Percentiles rank a stretch among this genome's conserved stretches.
These are phyloP conservation scores for Suhomyces faveliae DNA, from an alignment of 805 yeast genomes.

Conservation along the genomic window DNA sequence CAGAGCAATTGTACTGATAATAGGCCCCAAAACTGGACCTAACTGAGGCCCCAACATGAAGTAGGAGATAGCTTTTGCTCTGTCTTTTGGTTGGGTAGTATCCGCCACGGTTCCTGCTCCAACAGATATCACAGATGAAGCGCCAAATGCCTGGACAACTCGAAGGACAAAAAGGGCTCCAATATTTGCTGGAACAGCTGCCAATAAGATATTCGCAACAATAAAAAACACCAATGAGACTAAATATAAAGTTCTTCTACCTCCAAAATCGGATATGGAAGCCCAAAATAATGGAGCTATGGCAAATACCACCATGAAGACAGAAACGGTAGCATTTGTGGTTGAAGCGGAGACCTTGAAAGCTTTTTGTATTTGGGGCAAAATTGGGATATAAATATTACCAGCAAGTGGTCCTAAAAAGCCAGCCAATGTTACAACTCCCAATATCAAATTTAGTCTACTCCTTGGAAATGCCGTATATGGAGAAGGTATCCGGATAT, in stretches of 20 bases:
- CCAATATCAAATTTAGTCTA: slow-evolving; percentile 33
- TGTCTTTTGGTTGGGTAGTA: slow-evolving; percentile 25
- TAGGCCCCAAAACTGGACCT: slow-evolving; percentile 40
- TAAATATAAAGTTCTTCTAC: slow-evolving; percentile 34
- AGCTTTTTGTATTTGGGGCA: slow-evolving; percentile 43
- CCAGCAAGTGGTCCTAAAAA: slow-evolving; percentile 58
- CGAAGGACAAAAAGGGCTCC: slow-evolving; percentile 29
- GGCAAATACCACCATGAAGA: slow-evolving; percentile 56
- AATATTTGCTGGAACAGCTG: slow-evolving; percentile 30
- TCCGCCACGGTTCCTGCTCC: slow-evolving; percentile 40
- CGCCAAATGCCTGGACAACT: slow-evolving; percentile 38
- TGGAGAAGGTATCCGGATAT: not conserved
- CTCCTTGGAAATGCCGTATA: slow-evolving; percentile 34
- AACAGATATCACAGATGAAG: slow-evolving; percentile 35
- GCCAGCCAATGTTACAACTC: slow-evolving; percentile 47
- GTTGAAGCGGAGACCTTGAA: slow-evolving; percentile 41
- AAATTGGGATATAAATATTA: slow-evolving; percentile 54
- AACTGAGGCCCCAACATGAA: slow-evolving; percentile 41
- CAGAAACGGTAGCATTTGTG: slow-evolving; percentile 56
- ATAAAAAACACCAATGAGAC: slow-evolving; percentile 26
- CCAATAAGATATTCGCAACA: slow-evolving; percentile 28
- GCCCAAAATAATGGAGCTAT: slow-evolving; percentile 59
- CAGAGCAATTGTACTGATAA: slow-evolving; percentile 27
- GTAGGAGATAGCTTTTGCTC: slow-evolving; percentile 33
- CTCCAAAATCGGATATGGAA: slow-evolving; percentile 52